Evolutionary conservation across 2,329 filamentous ascomycete species (phyloP), one percentile per base, ranked within the genome.

Genomic region (Trichoderma arundinaceum): DNA sequence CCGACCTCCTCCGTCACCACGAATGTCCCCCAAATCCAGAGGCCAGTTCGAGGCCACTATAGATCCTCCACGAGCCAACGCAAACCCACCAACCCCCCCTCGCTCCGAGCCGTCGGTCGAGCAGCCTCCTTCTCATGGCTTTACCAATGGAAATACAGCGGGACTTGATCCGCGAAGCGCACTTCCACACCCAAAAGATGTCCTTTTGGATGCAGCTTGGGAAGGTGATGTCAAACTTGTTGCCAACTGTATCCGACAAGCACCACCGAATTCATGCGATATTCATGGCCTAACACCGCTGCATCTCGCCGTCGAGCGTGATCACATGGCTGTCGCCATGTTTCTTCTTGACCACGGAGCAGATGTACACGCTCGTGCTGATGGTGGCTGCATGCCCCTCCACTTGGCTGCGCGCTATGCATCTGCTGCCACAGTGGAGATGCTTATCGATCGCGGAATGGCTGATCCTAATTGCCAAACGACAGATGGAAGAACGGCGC

Each of bases 281-380:
- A 65, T 69, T 3, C 71, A 72, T 6, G 74, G 74, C 28, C 69
- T 76, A 3, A 77, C 75, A 0, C 69, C 75, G 0, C 68, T 77
- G 0, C 75, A 77, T 35, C 72, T 76, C 4, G 74, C 75, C 2
- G 70, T 72, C 0, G 74, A 77, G 35, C 71, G 74, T 1, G 76
- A 77, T 57, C 69, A 75, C 39, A 70, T 76, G 32, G 74, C 75
- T 9, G 71, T 76, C 7, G 71, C 74, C n/a, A 76, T 77, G 70
- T 71, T 77, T 28, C 71, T 77, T 6, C 68, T 73, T 9, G 75
- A 76, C 58, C 70, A 68, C 12, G 70, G 70, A 12, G 74, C 73
- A 5, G 68, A 73, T 49, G 52, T 70, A 35, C 68, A 73, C 33
- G 68, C 72, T 0, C 72, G 72, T 46, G 73, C 74, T 46, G 72